Base-by-base conservation (phyloP, 352 stramenopile species). In the Halophytophthora batemanensis region DNA sequence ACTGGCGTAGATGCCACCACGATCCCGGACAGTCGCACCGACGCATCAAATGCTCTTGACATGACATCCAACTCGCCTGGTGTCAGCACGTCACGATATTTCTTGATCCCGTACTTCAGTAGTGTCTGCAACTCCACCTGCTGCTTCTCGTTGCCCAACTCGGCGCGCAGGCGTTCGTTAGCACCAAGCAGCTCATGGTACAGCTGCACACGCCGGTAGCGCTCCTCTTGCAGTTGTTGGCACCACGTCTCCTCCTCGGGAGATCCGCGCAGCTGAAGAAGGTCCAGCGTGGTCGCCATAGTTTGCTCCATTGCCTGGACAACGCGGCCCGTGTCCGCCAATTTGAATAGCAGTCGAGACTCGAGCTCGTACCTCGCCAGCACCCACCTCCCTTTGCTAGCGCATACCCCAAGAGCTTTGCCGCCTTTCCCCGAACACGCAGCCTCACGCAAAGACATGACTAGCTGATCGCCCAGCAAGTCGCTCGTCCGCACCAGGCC, bases 51-150 rank as follows among this genome's bases (percentile, higher is more conserved):
- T 28, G 45, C 48, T 12, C 33, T 28, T 10, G 37, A 18, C 13
- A 55, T n/a, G 12, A 55, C 22, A n/a, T 17, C 28, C 22, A 40
- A 25, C 48, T 55, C 48, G 17, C 23, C 14, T 25, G 44, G n/a
- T 4, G 36, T 55, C 17, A 55, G 11, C 3, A 18, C n/a, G 10
- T 39, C 48, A 13, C 22, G 12, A 28, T 55, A 40, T 17, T 28
- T 28, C 17, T 37, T 17, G 22, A 47, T 15, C 23, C 45, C 48
- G 19, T 55, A 40, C 37, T 47, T 46, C 11, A 47, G 31, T 19
- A 38, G 37, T 29, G 48, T 41, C 14, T 47, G 40, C 36, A 55
- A 37, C 48, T 55, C 48, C 36, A 39, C 37, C 28, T 55, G 48
- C 48, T 55, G 48, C 8, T 22, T 8, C 4, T 39, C 48, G 37